These are phyloP conservation scores for Candida peoriensis DNA, from an alignment of 805 yeast species.

Conservation along the genomic window DNA sequence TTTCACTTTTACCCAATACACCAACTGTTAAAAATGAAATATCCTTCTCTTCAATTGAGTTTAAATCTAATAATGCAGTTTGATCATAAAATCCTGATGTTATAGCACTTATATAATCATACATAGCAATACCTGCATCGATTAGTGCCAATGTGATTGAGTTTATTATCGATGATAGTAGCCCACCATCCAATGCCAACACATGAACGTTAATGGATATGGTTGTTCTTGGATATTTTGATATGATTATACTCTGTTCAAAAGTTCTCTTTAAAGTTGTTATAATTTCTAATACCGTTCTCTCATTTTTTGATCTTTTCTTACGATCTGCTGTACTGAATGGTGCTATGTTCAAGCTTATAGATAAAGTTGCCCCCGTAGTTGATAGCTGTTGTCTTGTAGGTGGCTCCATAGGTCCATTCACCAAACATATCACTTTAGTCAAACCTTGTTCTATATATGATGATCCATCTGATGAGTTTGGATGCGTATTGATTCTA, in stretches of 20 bases:
- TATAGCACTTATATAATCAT: conserved; percentile 80
- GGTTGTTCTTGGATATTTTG: conserved; percentile 76
- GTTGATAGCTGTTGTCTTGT: conserved; percentile 45
- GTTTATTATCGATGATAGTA: conserved; percentile 73
- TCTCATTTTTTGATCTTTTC: conserved; percentile 63
- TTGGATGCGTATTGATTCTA: conserved; percentile 82
- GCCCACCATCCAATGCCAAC: conserved; percentile 85
- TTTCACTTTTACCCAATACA: conserved; percentile 75
- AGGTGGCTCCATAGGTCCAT: conserved; percentile 87
- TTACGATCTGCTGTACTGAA: conserved; percentile 76
- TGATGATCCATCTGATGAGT: conserved; percentile 87
- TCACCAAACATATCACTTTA: conserved; percentile 76
- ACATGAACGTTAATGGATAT: conserved; percentile 76
- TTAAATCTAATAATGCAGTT: conserved; percentile 79
- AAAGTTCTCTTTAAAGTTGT: conserved; percentile 66
- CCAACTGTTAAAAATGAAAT: conserved; percentile 80
- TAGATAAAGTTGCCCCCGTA: conserved; percentile 52
- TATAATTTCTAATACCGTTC: conserved; percentile 61
- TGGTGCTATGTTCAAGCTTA: conserved; percentile 69
- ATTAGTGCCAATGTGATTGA: conserved; percentile 85
- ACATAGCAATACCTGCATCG: conserved; percentile 94
- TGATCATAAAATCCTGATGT: conserved; percentile 74
- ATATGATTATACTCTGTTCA: conserved; percentile 65
- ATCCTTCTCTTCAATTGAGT: conserved; percentile 77
- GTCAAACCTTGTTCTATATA: conserved; percentile 90